These are phyloP conservation scores for Coemansia sp. DNA, from an alignment of 192 early-diverging fungal genomes.

Conservation along the genomic window DNA sequence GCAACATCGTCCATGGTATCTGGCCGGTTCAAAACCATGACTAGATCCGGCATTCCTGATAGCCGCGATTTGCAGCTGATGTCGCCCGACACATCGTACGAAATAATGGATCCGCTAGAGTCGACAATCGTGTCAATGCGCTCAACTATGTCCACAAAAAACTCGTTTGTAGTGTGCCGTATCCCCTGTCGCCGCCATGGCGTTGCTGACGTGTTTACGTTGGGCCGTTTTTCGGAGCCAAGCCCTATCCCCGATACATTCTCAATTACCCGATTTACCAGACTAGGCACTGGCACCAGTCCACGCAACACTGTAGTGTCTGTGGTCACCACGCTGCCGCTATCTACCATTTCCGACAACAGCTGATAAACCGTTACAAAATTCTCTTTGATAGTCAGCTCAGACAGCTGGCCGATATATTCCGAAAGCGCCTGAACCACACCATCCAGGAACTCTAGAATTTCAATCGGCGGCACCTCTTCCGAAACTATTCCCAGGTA, in stretches of 20 bases:
- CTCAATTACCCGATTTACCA: constrained; percentile 82
- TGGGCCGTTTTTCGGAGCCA: constrained; percentile 17
- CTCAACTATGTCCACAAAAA: constrained; percentile 92
- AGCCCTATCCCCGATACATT: constrained; percentile 64
- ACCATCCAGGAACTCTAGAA: constrained; percentile 83
- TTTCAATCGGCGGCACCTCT: constrained; percentile 78
- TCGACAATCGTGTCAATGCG: constrained; percentile 80
- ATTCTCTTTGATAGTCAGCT: constrained; percentile 84
- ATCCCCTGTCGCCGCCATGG: constrained; percentile 88
- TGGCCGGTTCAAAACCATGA: constrained; percentile 69
- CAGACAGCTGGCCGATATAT: constrained; percentile 81
- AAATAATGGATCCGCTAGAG: constrained; percentile 65
- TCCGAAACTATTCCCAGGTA: constrained; percentile 71
- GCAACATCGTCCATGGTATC: constrained; percentile 72
- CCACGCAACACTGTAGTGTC: constrained; percentile 81
- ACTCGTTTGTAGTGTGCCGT: constrained; percentile 87
- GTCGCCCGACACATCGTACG: constrained; percentile 76
- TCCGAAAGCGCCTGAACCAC: constrained; percentile 75
- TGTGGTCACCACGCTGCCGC: constrained; percentile 85
- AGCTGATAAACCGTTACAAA: constrained; percentile 82
- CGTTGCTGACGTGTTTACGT: constrained; percentile 53
- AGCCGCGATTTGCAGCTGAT: constrained; percentile 74
- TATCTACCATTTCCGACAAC: constrained; percentile 92
- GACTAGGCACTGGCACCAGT: constrained; percentile 80
- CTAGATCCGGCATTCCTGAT: constrained; percentile 80